Evolutionary conservation across 257 asterid species (phyloP).

Genomic region (Gardenia jasminoides): DNA sequence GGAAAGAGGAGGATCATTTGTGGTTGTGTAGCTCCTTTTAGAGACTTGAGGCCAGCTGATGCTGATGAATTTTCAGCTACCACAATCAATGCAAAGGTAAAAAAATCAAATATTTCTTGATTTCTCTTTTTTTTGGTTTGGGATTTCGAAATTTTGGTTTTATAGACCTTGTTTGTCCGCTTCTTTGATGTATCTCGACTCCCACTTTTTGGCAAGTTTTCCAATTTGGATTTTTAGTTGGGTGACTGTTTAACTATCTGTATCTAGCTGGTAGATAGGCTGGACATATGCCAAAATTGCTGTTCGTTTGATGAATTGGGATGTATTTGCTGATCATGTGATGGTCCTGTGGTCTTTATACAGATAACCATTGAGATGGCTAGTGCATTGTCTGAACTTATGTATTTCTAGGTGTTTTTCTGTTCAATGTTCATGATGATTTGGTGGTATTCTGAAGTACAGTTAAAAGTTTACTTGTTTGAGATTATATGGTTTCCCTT

Average conservation of each 20-base stretch:
- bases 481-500: background rate
- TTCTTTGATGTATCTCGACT: background rate
- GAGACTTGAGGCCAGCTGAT: conserved; percentile 40
- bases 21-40: conserved; percentile 62
- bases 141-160: background rate
- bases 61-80: conserved; percentile 32
- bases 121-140: background rate
- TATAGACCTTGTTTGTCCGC: background rate
- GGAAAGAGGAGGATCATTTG: conserved; percentile 45
- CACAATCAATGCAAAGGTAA: conserved; percentile 38
- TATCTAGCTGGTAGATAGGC: background rate
- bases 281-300: background rate
- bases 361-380: background rate
- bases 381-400: background rate
- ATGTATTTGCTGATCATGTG: background rate
- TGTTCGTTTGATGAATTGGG: background rate
- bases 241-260: background rate
- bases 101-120: background rate
- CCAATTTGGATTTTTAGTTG: background rate
- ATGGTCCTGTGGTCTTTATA: conserved; percentile 1
- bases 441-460: background rate
- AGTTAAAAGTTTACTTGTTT: background rate
- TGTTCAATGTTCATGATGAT: background rate
- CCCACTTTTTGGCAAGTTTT: background rate
- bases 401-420: background rate